Percentiles rank a stretch among this genome's conserved stretches.
Conservation (phyloP, 495 filamentous ascomycete genomes). For the Opeltia flavorubescens region DNA sequence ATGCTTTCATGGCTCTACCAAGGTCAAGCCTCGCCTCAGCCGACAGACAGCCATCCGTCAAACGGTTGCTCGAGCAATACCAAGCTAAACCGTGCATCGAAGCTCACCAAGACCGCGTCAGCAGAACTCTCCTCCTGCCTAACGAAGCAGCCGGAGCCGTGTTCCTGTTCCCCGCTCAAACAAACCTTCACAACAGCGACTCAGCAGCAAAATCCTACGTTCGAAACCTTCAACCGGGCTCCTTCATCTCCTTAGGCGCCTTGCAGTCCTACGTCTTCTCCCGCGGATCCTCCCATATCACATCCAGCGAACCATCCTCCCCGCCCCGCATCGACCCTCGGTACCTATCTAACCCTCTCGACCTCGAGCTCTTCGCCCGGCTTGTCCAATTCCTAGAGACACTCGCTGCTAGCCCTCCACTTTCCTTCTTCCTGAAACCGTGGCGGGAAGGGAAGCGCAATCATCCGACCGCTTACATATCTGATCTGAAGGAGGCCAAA, state of each 20-base stretch:
- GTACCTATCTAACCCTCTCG: constrained; percentile 19
- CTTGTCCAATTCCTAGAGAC: constrained; percentile 30
- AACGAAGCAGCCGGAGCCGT: constrained; percentile 1
- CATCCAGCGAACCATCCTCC: constrained; percentile 6
- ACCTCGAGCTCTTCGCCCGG: constrained; percentile 20
- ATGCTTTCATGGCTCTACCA: constrained; percentile 6
- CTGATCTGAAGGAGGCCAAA: not conserved
- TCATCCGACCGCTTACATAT: not conserved
- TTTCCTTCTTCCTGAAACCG: constrained; percentile 23
- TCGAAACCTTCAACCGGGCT: no score
- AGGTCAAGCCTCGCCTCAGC: not conserved
- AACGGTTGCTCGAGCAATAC: no score
- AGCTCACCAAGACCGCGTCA: not conserved
- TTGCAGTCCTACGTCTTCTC: constrained; percentile 17
- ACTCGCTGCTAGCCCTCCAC: constrained; percentile 26
- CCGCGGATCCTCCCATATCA: constrained; percentile 14
- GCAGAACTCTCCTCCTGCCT: not conserved
- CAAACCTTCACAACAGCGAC: no score
- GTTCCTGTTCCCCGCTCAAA: constrained; percentile 3
- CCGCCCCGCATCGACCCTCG: constrained; percentile 16
- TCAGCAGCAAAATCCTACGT: no score
- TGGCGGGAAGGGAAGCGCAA: constrained; percentile 5
- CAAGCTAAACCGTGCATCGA: no score
- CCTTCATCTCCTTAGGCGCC: constrained; percentile 12
- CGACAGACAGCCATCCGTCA: constrained; percentile 3